Conservation (phyloP, 768 basidiomycete genomes). For the Panellus pusillus region DNA sequence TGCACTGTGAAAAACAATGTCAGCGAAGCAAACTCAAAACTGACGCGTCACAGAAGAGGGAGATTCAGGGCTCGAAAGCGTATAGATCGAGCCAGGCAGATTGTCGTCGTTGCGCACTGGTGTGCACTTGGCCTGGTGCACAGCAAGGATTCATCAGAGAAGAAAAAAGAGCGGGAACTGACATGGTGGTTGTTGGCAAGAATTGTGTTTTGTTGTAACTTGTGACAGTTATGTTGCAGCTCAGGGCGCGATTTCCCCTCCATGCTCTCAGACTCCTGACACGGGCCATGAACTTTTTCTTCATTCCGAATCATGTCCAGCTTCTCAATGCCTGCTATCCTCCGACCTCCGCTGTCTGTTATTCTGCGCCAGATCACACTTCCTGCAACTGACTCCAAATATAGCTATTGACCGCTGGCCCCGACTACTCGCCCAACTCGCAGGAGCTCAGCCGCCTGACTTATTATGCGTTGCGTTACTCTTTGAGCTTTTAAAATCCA, state of each 20-base stretch:
- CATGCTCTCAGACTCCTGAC: conserved; percentile 11
- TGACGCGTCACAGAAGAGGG: background rate
- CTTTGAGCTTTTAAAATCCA: background rate
- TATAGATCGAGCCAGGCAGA: conserved; percentile 48
- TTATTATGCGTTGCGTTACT: conserved; percentile 65
- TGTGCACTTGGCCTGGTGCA: conserved; percentile 58
- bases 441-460: conserved; percentile 85
- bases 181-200: background rate
- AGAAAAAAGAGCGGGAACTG: conserved; percentile 20
- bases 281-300: conserved; percentile 61
- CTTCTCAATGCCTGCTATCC: conserved; percentile 89
- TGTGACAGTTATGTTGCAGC: no score
- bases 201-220: background rate
- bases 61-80: conserved; percentile 51
- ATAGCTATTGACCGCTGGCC: conserved; percentile 64
- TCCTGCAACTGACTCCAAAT: conserved; percentile 6
- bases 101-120: conserved; percentile 44
- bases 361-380: background rate
- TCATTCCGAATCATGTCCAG: conserved; percentile 82
- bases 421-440: conserved; percentile 77
- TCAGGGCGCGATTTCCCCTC: background rate
- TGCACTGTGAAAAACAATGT: background rate
- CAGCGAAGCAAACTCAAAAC: background rate
- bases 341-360: conserved; percentile 52
- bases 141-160: conserved; percentile 50